Evolutionary conservation across 805 yeast species (phyloP).

Genomic region (Suhomyces canberraensis): DNA sequence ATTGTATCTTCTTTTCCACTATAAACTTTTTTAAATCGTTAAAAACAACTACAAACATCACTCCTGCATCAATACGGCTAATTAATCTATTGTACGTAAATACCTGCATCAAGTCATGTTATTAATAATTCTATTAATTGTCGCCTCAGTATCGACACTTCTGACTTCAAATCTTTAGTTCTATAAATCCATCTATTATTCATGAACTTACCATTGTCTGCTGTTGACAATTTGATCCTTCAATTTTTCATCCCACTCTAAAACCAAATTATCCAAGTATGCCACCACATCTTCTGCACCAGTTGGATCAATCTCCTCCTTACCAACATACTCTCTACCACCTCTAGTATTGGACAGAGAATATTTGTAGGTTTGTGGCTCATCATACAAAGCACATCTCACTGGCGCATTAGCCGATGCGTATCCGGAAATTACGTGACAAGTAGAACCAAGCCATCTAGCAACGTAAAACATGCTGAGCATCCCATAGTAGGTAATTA

Average conservation of each 20-base stretch:
- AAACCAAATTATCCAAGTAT: slow-evolving; percentile 54
- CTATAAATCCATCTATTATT: too few relatives aligned
- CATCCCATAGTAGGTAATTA: slow-evolving; percentile 85
- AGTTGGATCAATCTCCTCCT: slow-evolving; percentile 54
- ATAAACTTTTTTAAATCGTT: too few relatives aligned
- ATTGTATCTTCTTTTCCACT: too few relatives aligned
- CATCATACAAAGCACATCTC: slow-evolving; percentile 46
- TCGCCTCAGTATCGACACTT: too few relatives aligned
- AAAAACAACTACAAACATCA: too few relatives aligned
- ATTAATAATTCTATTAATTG: too few relatives aligned
- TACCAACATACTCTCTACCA: slow-evolving; percentile 64
- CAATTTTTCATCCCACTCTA: slow-evolving; percentile 73
- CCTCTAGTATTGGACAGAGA: slow-evolving; percentile 69
- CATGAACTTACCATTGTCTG: slow-evolving; percentile 12
- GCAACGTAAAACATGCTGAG: slow-evolving; percentile 77
- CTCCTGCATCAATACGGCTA: too few relatives aligned
- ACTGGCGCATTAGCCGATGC: slow-evolving; percentile 87
- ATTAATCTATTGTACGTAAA: too few relatives aligned
- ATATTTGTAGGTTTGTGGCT: slow-evolving; percentile 49
- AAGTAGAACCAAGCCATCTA: slow-evolving; percentile 75
- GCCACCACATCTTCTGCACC: slow-evolving; percentile 66
- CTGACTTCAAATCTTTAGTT: too few relatives aligned
- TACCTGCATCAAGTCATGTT: too few relatives aligned
- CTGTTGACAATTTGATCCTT: slow-evolving; percentile 69
- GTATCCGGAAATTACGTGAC: slow-evolving; percentile 88